Evolutionary conservation across 805 yeast genomes (phyloP), one percentile per base, ranked within the genome.

Genomic region (Kodamaea kakaduensis): DNA sequence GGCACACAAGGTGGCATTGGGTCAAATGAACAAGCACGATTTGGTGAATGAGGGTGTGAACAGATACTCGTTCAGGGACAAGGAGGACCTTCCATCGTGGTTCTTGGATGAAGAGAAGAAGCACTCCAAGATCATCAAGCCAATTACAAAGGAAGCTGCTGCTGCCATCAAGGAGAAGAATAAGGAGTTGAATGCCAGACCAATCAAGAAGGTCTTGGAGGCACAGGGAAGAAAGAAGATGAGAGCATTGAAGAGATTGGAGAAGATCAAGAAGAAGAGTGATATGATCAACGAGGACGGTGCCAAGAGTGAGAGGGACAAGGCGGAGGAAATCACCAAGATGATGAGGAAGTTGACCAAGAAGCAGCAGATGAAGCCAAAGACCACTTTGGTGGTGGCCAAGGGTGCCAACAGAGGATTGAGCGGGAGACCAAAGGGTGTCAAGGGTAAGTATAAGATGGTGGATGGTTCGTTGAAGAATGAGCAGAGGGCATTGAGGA

Each of bases 391-490:
- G 42, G 95, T 93, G 42, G 88, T 78, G 48, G 97, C 99, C 7
- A 65, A 69, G 32, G 97, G 97, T 52, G 59, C 69, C 23, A 89
- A 93, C 62, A 84, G 69, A 59, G 95, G 96, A 40, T 65, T 89
- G 34, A 70, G 84, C 48, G 98, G 98, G 37, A 83, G 99, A 69
- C 99, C 99, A 26, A 83, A 78, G 66, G 99, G 98, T 59, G 78
- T 93, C 48, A 87, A 81, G 61, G 99, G 99, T 65, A 88, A 86
- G 59, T 93, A 93, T 69, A 93, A 86, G 81, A 93, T 93, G 98
- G 97, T 93, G 50, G 99, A 93, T 64, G 97, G 97, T 71, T 85
- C 81, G 14, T 71, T 87, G 83, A 93, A 93, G 84, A 93, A 93
- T 61, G 99, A 93, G 66, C 89, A 84, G 72, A 73, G 98, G 48